Conservation (phyloP, 495 filamentous ascomycete genomes). For the Lichenothelia convexa region DNA sequence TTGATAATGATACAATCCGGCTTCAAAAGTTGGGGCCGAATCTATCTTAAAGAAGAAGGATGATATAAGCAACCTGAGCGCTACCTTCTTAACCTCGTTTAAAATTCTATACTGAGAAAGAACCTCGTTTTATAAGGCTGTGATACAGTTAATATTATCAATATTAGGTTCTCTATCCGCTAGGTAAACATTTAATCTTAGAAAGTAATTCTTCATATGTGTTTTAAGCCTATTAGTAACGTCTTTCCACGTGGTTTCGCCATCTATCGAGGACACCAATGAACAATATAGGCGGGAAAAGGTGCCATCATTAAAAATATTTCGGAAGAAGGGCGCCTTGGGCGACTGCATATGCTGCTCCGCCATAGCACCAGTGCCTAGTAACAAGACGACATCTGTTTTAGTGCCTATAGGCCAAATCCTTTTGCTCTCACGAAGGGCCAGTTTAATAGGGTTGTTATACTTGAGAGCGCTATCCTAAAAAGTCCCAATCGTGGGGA, state of each 20-base stretch:
- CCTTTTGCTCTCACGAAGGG: slow-evolving; percentile 13
- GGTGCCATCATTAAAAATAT: slow-evolving; percentile 1
- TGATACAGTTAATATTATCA: slow-evolving; percentile 1
- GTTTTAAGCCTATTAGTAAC: not conserved
- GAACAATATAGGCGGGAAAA: slow-evolving; percentile 1
- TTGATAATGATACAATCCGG: not conserved
- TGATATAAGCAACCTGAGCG: not conserved
- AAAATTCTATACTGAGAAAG: not conserved
- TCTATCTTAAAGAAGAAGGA: slow-evolving; percentile 5
- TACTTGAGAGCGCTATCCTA: slow-evolving; percentile 19
- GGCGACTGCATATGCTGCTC: slow-evolving; percentile 1
- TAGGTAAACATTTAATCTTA: slow-evolving; percentile 1
- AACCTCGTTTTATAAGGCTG: not conserved
- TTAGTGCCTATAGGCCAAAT: slow-evolving; percentile 7
- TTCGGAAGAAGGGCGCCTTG: not conserved
- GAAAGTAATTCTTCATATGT: not conserved
- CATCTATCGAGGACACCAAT: slow-evolving; percentile 3
- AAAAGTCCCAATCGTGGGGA: slow-evolving; percentile 11
- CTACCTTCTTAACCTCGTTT: not conserved
- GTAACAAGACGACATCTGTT: slow-evolving; percentile 2
- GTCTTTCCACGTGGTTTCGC: slow-evolving; percentile 4
- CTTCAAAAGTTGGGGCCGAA: not conserved
- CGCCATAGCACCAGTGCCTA: slow-evolving; percentile 1
- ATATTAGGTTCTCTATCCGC: not conserved
- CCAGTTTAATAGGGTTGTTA: slow-evolving; percentile 20